phyloP scores from a whole-genome alignment of 2,329 filamentous ascomycete genomes.

The Cyanodermella asteris region DNA sequence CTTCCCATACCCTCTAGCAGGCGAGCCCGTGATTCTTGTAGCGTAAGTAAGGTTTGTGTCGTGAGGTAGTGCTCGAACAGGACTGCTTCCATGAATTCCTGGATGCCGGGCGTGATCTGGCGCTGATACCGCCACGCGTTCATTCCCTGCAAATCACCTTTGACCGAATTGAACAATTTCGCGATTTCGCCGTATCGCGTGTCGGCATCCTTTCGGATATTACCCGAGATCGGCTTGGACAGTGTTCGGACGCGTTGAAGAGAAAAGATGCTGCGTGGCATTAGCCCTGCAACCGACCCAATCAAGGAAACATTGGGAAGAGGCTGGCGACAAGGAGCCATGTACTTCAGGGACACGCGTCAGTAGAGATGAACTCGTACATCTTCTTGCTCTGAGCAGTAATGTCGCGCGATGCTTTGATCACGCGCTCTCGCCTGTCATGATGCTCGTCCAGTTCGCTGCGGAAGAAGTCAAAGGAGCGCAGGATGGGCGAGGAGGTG shows the following conservation, averaged over 20 bases:
- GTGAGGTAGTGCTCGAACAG: slow-evolving; percentile 76
- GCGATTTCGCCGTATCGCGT: slow-evolving; percentile 50
- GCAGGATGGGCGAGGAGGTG: slow-evolving; percentile 21
- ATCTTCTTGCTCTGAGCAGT: slow-evolving; percentile 95
- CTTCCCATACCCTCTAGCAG: slow-evolving; percentile 29
- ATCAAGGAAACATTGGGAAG: too few relatives aligned
- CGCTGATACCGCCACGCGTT: slow-evolving; percentile 66
- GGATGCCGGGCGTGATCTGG: slow-evolving; percentile 58
- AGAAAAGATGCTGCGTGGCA: slow-evolving; percentile 49
- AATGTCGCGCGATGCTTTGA: slow-evolving; percentile 80
- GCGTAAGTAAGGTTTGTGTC: slow-evolving; percentile 51
- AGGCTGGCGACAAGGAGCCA: too few relatives aligned
- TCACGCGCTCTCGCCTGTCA: slow-evolving; percentile 70
- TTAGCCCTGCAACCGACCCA: not conserved
- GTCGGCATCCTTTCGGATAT: slow-evolving; percentile 48
- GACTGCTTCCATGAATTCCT: slow-evolving; percentile 85
- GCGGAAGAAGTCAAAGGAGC: slow-evolving; percentile 73
- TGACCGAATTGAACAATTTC: slow-evolving; percentile 43
- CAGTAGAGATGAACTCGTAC: slow-evolving; percentile 30
- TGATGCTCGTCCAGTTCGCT: slow-evolving; percentile 84
- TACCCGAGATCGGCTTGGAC: slow-evolving; percentile 32
- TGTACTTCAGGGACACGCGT: slow-evolving; percentile 6
- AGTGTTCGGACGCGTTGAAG: slow-evolving; percentile 39
- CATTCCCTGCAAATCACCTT: slow-evolving; percentile 51
- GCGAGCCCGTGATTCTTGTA: slow-evolving; percentile 31